A percentile compares a stretch with the other conserved stretches of the same genome.
These are phyloP conservation scores for Pseudogymnoascus sp. DNA, from an alignment of 2,329 filamentous ascomycete genomes.

Conservation along the genomic window DNA sequence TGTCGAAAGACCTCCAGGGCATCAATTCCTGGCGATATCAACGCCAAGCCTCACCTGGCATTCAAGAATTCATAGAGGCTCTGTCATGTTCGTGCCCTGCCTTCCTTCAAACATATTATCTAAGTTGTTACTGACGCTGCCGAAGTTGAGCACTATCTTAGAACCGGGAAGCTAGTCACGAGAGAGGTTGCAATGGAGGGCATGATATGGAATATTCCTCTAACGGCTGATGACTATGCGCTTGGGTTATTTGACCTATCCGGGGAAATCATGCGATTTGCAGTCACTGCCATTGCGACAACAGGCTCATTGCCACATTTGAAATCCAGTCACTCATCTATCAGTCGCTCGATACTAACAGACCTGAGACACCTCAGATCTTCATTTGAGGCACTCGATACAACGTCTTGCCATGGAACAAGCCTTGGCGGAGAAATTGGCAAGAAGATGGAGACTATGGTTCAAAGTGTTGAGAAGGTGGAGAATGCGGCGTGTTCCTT, in stretches of 20 bases:
- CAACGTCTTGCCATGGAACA: constrained; percentile 41
- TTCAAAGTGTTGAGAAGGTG: constrained; percentile 84
- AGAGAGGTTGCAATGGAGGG: constrained; percentile 49
- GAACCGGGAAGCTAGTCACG: constrained; percentile 65
- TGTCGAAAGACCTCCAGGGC: constrained; percentile 66
- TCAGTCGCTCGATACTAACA: constrained; percentile 56
- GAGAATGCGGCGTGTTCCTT: constrained; percentile 85
- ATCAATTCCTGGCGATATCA: constrained; percentile 79
- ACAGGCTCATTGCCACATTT: constrained; percentile 38
- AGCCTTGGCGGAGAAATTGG: constrained; percentile 54
- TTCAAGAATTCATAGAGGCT: constrained; percentile 93
- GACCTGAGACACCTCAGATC: constrained; percentile 75
- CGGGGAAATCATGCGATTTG: constrained; percentile 95
- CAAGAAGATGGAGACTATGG: constrained; percentile 81
- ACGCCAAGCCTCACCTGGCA: constrained; percentile 65
- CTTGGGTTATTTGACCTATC: constrained; percentile 89
- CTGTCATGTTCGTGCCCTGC: constrained; percentile 46
- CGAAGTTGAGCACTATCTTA: constrained; percentile 69
- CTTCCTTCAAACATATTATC: neutral
- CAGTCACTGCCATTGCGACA: constrained; percentile 78
- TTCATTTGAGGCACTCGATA: constrained; percentile 65
- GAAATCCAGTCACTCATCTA: constrained; percentile 24
- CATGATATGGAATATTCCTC: constrained; percentile 45
- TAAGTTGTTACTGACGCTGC: neutral
- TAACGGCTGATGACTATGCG: constrained; percentile 79